Percentiles rank a stretch among this genome's conserved stretches.
phyloP scores from a whole-genome alignment of 2,329 filamentous ascomycete genomes.

The Diplodia seriata region DNA sequence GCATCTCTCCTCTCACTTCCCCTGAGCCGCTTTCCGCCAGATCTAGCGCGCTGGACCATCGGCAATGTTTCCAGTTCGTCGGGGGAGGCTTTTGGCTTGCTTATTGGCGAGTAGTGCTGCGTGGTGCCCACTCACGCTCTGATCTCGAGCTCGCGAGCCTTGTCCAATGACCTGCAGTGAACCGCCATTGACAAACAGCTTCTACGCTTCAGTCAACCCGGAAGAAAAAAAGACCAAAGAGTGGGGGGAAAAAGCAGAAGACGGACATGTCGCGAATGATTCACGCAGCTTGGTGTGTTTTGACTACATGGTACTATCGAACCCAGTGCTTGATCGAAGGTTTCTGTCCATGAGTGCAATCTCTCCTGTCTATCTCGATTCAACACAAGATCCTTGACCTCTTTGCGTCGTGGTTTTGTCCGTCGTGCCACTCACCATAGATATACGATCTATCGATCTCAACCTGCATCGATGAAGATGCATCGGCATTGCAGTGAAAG shows the following conservation, averaged over 20 bases:
- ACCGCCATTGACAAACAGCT: neutral
- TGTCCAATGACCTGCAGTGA: neutral
- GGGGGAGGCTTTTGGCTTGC: neutral
- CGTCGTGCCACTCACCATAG: neutral
- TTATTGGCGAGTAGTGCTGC: neutral
- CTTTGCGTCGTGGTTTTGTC: neutral
- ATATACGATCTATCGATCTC: constrained; percentile 15
- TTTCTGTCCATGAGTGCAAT: neutral
- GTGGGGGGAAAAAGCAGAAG: no score
- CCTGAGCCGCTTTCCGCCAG: neutral
- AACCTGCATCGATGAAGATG: neutral
- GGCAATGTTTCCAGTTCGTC: no score
- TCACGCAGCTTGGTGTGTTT: neutral
- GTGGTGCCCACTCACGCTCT: no score
- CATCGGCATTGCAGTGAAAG: neutral
- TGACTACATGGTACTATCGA: constrained; percentile 10
- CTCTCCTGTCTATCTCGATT: neutral
- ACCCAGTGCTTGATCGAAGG: neutral
- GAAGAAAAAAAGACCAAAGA: neutral
- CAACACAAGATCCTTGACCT: neutral
- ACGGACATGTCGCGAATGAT: neutral
- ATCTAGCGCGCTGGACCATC: neutral
- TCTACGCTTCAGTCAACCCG: neutral
- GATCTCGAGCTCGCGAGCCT: no score
- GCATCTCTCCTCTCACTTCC: neutral